These are phyloP conservation scores for Basipetospora chlamydospora DNA, from an alignment of 2,329 filamentous ascomycete genomes.

Conservation along the genomic window DNA sequence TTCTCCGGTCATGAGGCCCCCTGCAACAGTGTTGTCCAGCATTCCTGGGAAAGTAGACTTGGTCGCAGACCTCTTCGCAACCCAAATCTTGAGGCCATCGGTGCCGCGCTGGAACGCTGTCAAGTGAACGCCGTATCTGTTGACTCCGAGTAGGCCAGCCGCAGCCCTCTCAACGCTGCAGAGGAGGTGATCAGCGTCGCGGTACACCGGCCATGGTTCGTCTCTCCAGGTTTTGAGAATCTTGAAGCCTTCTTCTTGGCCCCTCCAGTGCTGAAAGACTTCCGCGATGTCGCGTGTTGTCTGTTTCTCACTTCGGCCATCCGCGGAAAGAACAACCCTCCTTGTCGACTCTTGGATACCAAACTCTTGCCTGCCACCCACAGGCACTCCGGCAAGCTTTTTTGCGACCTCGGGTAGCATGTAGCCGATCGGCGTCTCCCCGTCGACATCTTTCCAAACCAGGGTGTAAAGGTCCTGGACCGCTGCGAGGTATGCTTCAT, in stretches of 20 bases:
- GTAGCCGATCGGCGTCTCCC: constrained; percentile 49
- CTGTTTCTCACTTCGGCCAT: constrained; percentile 46
- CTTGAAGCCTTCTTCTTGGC: constrained; percentile 56
- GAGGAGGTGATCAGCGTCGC: constrained; percentile 40
- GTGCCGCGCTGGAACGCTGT: constrained; percentile 48
- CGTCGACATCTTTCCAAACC: constrained; percentile 46
- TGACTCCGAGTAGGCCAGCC: constrained; percentile 57
- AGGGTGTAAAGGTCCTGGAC: constrained; percentile 53
- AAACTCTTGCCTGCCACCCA: constrained; percentile 41
- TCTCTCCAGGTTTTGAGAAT: constrained; percentile 67
- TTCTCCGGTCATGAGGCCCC: constrained; percentile 65
- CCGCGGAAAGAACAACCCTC: constrained; percentile 49
- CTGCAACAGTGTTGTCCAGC: constrained; percentile 86
- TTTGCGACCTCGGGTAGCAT: constrained; percentile 35
- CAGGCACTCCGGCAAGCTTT: constrained; percentile 32
- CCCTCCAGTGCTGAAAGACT: constrained; percentile 53
- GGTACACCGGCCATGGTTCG: constrained; percentile 69
- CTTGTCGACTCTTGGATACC: constrained; percentile 41
- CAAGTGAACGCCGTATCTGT: constrained; percentile 72
- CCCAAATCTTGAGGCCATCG: constrained; percentile 64
- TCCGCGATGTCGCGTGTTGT: constrained; percentile 37
- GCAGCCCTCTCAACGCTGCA: constrained; percentile 68
- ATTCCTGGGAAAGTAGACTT: constrained; percentile 88
- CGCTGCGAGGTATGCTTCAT: constrained; percentile 37
- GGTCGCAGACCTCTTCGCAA: constrained; percentile 56